A percentile compares a stretch with the other conserved stretches of the same genome.
Conservation (phyloP, 192 early-diverging fungal genomes). For the Gonapodya prolifera region DNA sequence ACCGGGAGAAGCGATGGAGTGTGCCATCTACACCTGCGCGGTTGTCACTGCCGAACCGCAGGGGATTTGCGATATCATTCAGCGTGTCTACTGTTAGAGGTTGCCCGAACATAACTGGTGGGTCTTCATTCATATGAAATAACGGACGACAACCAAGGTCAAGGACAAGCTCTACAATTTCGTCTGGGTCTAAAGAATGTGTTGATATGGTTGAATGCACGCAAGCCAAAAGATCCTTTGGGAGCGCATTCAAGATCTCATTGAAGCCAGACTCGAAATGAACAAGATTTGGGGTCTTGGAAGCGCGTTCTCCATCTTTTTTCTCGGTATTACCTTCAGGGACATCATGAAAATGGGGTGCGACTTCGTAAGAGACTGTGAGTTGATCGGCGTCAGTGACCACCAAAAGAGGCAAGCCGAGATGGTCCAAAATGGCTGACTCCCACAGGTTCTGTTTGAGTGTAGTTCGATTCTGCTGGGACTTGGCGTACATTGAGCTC, state of each 20-base stretch:
- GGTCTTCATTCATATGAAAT: not conserved
- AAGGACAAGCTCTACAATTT: not conserved
- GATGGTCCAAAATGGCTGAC: not conserved
- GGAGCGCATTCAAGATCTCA: not conserved
- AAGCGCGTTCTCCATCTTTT: not conserved
- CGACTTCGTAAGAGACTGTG: not conserved
- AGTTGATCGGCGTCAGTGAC: not conserved
- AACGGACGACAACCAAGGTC: not conserved
- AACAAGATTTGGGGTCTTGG: not conserved
- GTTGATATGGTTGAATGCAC: not conserved
- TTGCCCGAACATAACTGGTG: not conserved
- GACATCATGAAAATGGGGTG: too few relatives aligned
- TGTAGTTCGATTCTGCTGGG: not conserved
- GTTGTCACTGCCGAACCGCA: constrained; percentile 5
- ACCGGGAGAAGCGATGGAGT: not conserved
- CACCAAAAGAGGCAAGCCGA: not conserved
- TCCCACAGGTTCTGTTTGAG: not conserved
- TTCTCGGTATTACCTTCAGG: too few relatives aligned
- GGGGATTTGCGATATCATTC: not conserved
- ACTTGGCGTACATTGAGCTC: not conserved
- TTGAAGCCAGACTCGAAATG: not conserved
- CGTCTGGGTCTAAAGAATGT: not conserved
- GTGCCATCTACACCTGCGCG: not conserved
- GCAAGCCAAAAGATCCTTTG: not conserved
- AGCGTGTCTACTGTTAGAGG: not conserved